These are phyloP conservation scores for Lactifluus hygrophoroides DNA, from an alignment of 768 basidiomycete species.

Conservation along the genomic window DNA sequence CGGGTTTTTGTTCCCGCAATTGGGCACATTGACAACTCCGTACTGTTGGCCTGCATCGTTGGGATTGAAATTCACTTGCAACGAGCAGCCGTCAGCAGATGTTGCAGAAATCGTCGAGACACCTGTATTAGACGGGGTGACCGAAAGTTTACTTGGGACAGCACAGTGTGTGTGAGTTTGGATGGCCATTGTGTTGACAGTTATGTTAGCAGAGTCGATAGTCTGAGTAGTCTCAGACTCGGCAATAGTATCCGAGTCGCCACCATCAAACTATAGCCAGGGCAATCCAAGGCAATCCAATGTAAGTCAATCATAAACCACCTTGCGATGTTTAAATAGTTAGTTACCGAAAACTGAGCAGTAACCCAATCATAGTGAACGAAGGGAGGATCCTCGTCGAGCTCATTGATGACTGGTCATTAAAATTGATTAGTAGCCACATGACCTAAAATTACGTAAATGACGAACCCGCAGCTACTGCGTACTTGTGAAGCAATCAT, in stretches of 20 bases:
- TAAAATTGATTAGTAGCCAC: constrained; percentile 42
- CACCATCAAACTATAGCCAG: constrained; percentile 36
- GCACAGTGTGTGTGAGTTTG: constrained; percentile 41
- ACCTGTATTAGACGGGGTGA: constrained; percentile 24
- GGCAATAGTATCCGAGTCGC: no score
- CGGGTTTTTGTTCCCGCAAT: constrained; percentile 26
- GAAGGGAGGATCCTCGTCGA: constrained; percentile 51
- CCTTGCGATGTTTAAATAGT: not conserved
- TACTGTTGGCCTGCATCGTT: constrained; percentile 38
- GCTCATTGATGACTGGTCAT: constrained; percentile 35
- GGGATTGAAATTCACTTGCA: constrained; percentile 32
- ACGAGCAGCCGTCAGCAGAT: constrained; percentile 40
- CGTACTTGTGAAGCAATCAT: constrained; percentile 10
- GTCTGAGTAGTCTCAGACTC: no score
- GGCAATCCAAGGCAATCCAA: not conserved
- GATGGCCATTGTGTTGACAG: constrained; percentile 45
- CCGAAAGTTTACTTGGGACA: constrained; percentile 25
- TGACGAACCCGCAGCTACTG: constrained; percentile 14
- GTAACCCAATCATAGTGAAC: constrained; percentile 45
- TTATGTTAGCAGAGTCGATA: constrained; percentile 44
- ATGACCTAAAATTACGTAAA: constrained; percentile 3
- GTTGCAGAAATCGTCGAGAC: constrained; percentile 34
- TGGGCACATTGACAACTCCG: constrained; percentile 36
- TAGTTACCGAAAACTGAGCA: constrained; percentile 40
- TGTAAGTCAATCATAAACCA: not conserved